Evolutionary conservation across 257 asterid genomes (phyloP).

Genomic region (Petunia secreta): DNA sequence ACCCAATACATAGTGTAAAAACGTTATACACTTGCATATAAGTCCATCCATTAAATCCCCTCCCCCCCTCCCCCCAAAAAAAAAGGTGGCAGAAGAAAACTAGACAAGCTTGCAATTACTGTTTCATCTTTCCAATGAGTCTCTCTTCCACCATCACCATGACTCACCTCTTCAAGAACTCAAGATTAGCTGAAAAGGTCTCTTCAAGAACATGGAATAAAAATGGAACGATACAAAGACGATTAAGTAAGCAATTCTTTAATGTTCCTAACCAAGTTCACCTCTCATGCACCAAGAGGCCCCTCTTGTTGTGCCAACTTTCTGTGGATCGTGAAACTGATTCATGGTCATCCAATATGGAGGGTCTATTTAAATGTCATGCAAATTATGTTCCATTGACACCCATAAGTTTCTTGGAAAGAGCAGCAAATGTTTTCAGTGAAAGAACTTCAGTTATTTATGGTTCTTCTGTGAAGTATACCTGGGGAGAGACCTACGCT

Average conservation of each 20-base stretch:
- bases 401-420: conserved; percentile 43
- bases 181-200: not conserved
- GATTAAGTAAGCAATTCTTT: not conserved
- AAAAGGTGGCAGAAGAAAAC: too few species aligned
- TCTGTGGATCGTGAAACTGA: not conserved
- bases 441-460: conserved; percentile 32
- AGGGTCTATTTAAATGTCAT: conserved; percentile 34
- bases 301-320: not conserved
- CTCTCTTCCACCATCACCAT: not conserved
- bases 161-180: not conserved
- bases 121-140: conserved; percentile 12
- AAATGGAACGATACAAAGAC: too few species aligned
- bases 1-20: too few species aligned
- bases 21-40: too few species aligned
- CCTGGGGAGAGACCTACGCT: conserved; percentile 37
- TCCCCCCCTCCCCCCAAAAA: too few species aligned
- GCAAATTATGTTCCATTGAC: conserved; percentile 42
- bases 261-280: not conserved
- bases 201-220: too few species aligned
- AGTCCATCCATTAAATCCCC: too few species aligned
- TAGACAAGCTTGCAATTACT: not conserved
- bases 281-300: not conserved
- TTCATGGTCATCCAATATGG: conserved; percentile 17
- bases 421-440: conserved; percentile 39
- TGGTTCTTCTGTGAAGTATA: conserved; percentile 28